phyloP scores from a whole-genome alignment of 1,139 yeast species.

The Spencermartinsiella ligniputridi region DNA sequence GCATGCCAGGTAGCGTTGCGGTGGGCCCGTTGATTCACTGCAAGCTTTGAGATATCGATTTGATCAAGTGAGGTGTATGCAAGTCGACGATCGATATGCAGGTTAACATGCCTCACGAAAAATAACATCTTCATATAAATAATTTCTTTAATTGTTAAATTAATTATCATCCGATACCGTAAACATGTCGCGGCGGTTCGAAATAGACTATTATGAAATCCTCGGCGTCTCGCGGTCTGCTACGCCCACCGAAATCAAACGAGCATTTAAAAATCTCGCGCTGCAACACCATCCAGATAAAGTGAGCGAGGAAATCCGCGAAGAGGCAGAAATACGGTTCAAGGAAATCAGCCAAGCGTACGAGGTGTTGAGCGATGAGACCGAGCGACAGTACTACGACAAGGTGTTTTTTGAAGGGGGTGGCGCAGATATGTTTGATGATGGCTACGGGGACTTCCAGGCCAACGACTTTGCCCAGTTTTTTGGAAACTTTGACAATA shows the following conservation, averaged over 20 bases:
- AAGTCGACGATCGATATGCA: no score
- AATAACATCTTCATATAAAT: no score
- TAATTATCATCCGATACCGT: no score
- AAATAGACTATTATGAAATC: slow-evolving; percentile 53
- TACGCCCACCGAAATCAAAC: slow-evolving; percentile 59
- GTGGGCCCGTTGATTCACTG: no score
- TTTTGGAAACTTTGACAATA: slow-evolving; percentile 36
- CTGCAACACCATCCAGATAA: slow-evolving; percentile 78
- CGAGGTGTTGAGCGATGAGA: slow-evolving; percentile 62
- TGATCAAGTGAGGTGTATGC: no score
- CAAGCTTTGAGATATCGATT: no score
- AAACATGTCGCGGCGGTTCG: neutral
- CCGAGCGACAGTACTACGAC: slow-evolving; percentile 53
- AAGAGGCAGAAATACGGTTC: slow-evolving; percentile 63
- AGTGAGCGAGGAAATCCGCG: slow-evolving; percentile 57
- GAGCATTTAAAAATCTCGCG: slow-evolving; percentile 73
- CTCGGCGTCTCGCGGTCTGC: slow-evolving; percentile 66
- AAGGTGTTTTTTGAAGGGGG: slow-evolving; percentile 40
- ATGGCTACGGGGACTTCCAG: slow-evolving; percentile 31
- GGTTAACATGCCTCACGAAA: no score
- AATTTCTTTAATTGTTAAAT: no score
- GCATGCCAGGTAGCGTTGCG: no score
- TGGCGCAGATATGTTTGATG: slow-evolving; percentile 11
- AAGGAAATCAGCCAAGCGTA: slow-evolving; percentile 77
- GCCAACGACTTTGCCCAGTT: slow-evolving; percentile 73